Conservation (phyloP, 495 filamentous ascomycete species). For the Rhypophila decipiens region DNA sequence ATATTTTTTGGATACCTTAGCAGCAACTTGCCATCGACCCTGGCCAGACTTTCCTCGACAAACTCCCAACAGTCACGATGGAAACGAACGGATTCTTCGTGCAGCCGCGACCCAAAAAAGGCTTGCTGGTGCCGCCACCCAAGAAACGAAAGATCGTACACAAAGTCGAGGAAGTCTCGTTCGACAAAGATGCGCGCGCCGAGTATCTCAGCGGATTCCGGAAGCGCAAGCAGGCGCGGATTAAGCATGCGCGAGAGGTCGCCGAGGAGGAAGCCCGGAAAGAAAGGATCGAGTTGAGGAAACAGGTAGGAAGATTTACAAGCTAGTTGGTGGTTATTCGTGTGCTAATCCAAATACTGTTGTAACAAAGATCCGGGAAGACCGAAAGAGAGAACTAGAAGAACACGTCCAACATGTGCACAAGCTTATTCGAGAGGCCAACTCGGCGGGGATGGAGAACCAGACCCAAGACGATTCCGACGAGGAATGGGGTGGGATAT, state of each 20-base stretch:
- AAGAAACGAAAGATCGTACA: constrained; percentile 60
- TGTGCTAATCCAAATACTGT: too few relatives aligned
- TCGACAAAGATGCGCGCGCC: constrained; percentile 67
- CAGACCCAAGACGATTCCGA: constrained; percentile 26
- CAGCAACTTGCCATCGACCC: too few relatives aligned
- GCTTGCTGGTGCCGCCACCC: constrained; percentile 38
- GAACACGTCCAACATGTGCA: constrained; percentile 70
- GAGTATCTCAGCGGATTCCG: constrained; percentile 94
- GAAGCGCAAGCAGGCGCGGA: constrained; percentile 82
- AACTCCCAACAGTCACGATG: too few relatives aligned
- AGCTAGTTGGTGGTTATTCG: not conserved
- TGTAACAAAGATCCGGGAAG: constrained; percentile 63
- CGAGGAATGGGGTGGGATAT: constrained; percentile 59
- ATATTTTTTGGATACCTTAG: too few relatives aligned
- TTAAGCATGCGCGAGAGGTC: constrained; percentile 73
- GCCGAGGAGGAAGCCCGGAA: constrained; percentile 66
- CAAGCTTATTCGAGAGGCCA: constrained; percentile 51
- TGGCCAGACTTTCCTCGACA: too few relatives aligned
- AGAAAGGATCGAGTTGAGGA: constrained; percentile 64
- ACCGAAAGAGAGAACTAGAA: constrained; percentile 70
- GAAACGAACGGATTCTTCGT: constrained; percentile 33
- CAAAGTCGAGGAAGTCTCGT: constrained; percentile 70
- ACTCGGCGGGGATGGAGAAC: constrained; percentile 35
- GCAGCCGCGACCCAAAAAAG: constrained; percentile 44
- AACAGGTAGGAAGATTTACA: constrained; percentile 51